Base-by-base conservation (phyloP, 495 filamentous ascomycete species). In the Xanthoparmelia taractica region DNA sequence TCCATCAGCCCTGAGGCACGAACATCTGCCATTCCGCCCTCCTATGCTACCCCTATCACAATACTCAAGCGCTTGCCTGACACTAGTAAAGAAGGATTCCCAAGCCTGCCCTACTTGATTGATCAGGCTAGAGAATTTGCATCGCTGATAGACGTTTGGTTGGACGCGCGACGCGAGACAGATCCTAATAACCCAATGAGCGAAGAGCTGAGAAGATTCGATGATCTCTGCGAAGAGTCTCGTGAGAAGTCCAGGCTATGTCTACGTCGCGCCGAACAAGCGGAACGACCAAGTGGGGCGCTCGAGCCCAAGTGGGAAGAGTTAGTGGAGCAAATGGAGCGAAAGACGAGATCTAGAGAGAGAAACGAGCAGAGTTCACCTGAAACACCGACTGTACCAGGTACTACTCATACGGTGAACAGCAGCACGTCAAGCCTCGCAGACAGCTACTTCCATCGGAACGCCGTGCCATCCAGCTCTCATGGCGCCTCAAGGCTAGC, bases 71-170 rank as follows among this genome's bases (percentile, higher is more conserved):
- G 95, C 3, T 74, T 97, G 48, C 89, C 92, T 2, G 85, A 82
- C 13, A 86, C 88, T 12, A 91, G 89, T 27, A 83, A 90, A 54
- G 95, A 99, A 76, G 94, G 94, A 0, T 97, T 97, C 66, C 95
- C 93, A 11, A 92, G 88, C 38, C 83, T 99, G 33, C 94, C 94
- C 1, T 97, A 96, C 71, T 82, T 99, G 17, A 89, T 99, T 69
- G 94, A 99, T 67, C 87, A 93, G 63, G 84, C 91, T 7, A 84
- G 91, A 58, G 91, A 88, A 72, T 97, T 90, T 69, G 92, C 94
- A 13, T 86, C 85, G n/a, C 75, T 99, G 23, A 87, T 96, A 56
- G 86, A 87, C 61, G 80, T 97, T 40, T 99, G 94, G 94, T 80
- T 94, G 20, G 87, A 73, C 64, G 76, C 74, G 52, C 79, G 75